phyloP scores from a whole-genome alignment of 441 rosid species.

The Hura crepitans region DNA sequence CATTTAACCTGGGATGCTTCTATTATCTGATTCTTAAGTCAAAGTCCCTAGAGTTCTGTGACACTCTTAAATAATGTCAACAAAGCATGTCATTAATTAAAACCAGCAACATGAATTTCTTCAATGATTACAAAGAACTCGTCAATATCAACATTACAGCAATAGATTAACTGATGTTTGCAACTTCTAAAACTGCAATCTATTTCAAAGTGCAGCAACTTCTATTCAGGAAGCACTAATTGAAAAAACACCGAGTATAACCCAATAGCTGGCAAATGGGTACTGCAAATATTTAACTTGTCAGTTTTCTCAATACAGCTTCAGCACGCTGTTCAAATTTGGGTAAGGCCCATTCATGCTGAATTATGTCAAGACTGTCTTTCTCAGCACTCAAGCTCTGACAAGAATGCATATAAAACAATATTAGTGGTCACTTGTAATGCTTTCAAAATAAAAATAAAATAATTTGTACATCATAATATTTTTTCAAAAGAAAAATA shows the following conservation, averaged over 20 bases:
- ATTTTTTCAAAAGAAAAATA: no score
- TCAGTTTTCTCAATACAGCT: constrained; percentile 62
- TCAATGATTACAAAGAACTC: not conserved
- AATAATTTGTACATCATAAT: no score
- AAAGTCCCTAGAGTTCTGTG: no score
- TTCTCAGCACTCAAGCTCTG: constrained; percentile 92
- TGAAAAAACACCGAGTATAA: not conserved
- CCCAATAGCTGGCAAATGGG: not conserved
- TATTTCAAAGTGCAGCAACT: not conserved
- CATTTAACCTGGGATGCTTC: no score
- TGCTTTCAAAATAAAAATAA: no score
- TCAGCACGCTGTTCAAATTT: constrained; percentile 90
- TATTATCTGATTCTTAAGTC: no score
- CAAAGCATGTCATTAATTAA: not conserved
- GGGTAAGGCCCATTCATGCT: constrained; percentile 88
- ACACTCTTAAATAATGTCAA: not conserved
- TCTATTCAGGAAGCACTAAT: not conserved
- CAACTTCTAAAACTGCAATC: not conserved
- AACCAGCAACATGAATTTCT: not conserved
- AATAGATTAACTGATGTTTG: not conserved
- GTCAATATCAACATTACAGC: constrained; percentile 1
- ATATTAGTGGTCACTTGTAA: constrained; percentile 1
- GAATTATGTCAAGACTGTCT: constrained; percentile 81
- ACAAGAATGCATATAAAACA: constrained; percentile 14
- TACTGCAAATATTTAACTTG: constrained; percentile 31